phyloP scores from a whole-genome alignment of 768 basidiomycete species.

The Tylopilus sp. region DNA sequence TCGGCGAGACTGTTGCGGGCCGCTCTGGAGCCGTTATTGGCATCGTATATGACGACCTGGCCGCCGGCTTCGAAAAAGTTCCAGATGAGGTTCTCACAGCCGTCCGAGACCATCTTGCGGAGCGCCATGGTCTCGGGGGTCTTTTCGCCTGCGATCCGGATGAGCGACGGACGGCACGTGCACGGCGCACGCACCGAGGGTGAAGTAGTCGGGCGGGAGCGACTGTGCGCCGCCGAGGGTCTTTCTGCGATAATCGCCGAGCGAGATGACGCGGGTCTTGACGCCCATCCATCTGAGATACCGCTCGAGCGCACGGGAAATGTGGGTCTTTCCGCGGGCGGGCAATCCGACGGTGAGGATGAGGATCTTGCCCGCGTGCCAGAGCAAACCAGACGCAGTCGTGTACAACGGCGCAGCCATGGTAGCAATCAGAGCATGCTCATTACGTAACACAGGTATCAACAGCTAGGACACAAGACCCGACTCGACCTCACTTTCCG shows the following conservation, averaged over 20 bases:
- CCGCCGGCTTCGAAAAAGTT: constrained; percentile 85
- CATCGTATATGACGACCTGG: constrained; percentile 98
- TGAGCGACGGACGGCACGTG: background rate
- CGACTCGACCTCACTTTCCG: constrained; percentile 5
- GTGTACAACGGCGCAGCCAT: constrained; percentile 96
- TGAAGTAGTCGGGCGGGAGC: constrained; percentile 91
- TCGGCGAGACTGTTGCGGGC: constrained; percentile 70
- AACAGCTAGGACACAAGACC: background rate
- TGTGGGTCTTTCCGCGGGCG: constrained; percentile 95
- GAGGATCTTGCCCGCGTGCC: constrained; percentile 93
- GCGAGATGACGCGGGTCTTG: constrained; percentile 89
- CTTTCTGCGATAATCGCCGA: constrained; percentile 94
- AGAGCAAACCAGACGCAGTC: constrained; percentile 82
- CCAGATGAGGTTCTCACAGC: constrained; percentile 88
- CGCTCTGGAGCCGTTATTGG: constrained; percentile 82
- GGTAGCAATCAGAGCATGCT: background rate
- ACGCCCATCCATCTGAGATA: constrained; percentile 98
- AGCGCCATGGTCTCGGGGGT: constrained; percentile 76
- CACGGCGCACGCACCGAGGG: constrained; percentile 48
- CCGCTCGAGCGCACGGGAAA: constrained; percentile 92
- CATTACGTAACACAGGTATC: constrained; percentile 19
- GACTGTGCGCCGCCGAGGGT: constrained; percentile 83
- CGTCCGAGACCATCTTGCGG: constrained; percentile 67
- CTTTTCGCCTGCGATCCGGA: constrained; percentile 59
- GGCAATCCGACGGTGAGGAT: constrained; percentile 91